Percentiles rank a stretch among this genome's conserved stretches.
Conservation (phyloP, 345 rosid species). For the Mallotus nudiflorus region DNA sequence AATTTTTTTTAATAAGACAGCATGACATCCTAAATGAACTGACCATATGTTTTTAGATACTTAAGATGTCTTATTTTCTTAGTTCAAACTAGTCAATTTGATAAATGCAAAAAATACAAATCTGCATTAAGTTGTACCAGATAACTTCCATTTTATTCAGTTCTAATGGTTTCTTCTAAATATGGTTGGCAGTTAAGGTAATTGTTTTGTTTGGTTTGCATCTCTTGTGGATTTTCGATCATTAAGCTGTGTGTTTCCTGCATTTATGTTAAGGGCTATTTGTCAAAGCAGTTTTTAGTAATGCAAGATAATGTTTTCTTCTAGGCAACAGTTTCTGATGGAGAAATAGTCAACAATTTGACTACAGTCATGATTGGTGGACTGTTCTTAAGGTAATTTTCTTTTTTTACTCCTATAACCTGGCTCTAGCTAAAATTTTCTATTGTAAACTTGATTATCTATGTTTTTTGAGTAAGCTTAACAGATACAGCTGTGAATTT, state of each 20-base stretch:
- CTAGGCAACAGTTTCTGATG: constrained; percentile 94
- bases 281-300: not conserved
- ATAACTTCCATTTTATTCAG: not conserved
- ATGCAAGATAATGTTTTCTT: constrained; percentile 25
- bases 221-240: constrained; percentile 6
- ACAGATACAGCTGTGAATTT: not conserved
- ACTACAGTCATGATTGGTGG: constrained; percentile 79
- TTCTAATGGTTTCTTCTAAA: not conserved
- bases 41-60: not conserved
- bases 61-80: not conserved
- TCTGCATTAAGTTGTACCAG: not conserved
- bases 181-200: not conserved
- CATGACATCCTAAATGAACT: constrained; percentile 4
- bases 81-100: not conserved
- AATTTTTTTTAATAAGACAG: not conserved
- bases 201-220: constrained; percentile 3
- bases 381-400: constrained; percentile 74
- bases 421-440: not conserved
- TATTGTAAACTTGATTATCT: not conserved
- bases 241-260: constrained; percentile 5
- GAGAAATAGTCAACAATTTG: constrained; percentile 71
- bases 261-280: not conserved
- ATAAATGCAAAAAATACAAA: not conserved
- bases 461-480: not conserved
- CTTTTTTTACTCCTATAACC: not conserved